A percentile compares a stretch with the other conserved stretches of the same genome.
These are phyloP conservation scores for Trametes sp. DNA, from an alignment of 1,284 basidiomycete genomes.

Conservation along the genomic window DNA sequence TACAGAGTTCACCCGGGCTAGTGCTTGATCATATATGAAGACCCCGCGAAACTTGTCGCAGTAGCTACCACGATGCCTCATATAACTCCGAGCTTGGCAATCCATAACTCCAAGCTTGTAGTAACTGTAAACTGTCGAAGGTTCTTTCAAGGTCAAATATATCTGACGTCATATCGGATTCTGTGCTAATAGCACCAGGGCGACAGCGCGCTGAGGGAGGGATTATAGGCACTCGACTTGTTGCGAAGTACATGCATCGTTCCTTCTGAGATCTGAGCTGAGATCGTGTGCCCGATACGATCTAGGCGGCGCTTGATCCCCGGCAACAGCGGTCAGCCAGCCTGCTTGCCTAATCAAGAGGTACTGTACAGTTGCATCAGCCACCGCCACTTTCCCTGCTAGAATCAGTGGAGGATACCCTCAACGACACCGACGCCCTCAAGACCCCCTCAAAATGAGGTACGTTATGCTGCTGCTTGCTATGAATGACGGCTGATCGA, in stretches of 20 bases:
- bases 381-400: slow-evolving; percentile 38
- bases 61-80: too few species aligned
- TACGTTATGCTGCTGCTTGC: slow-evolving; percentile 35
- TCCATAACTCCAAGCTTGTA: too few species aligned
- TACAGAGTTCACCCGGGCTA: too few species aligned
- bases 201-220: too few species aligned
- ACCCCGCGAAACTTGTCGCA: too few species aligned
- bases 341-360: slow-evolving; percentile 15
- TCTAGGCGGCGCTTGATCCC: neutral
- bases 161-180: too few species aligned
- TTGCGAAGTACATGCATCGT: neutral
- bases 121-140: too few species aligned
- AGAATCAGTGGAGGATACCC: slow-evolving; percentile 26
- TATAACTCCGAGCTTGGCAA: too few species aligned
- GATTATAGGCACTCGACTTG: too few species aligned
- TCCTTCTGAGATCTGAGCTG: slow-evolving; percentile 12
- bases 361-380: slow-evolving; percentile 47
- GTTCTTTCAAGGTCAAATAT: too few species aligned
- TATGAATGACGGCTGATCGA: neutral
- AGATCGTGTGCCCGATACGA: slow-evolving; percentile 10
- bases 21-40: too few species aligned
- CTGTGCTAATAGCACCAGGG: too few species aligned
- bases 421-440: slow-evolving; percentile 40
- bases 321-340: neutral
- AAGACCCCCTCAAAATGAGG: slow-evolving; percentile 51